Evolutionary conservation across 257 asterid species (phyloP).

Genomic region (Handroanthus guayacan): DNA sequence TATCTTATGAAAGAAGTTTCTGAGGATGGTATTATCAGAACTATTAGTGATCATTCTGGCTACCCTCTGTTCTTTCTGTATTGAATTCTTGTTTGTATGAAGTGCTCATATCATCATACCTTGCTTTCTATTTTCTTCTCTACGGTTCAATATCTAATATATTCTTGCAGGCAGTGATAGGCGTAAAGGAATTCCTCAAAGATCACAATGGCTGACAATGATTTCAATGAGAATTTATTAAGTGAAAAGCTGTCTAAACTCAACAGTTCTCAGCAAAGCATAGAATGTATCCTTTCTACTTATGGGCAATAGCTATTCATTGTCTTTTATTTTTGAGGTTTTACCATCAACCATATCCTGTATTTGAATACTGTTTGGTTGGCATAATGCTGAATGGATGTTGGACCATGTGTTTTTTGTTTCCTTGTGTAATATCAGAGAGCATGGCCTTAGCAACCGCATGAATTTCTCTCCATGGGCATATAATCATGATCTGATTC

Average conservation of each 20-base stretch:
- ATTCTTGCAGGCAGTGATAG: conserved; percentile 43
- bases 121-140: background rate
- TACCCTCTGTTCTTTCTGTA: background rate
- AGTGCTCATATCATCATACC: too few relatives aligned
- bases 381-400: conserved; percentile 3
- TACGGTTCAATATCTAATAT: conserved; percentile 7
- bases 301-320: conserved; percentile 16
- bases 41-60: background rate
- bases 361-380: background rate
- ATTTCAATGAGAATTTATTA: conserved; percentile 64
- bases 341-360: background rate
- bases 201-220: conserved; percentile 68
- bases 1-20: background rate
- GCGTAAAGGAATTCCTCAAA: conserved; percentile 29
- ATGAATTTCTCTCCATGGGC: background rate
- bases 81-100: too few relatives aligned
- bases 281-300: conserved; percentile 87
- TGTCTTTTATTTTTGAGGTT: conserved; percentile 18
- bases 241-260: conserved; percentile 88
- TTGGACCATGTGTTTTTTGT: background rate
- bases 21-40: background rate
- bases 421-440: background rate
- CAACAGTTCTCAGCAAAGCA: conserved; percentile 92
- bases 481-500: background rate
- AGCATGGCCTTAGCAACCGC: background rate